A percentile compares a stretch with the other conserved stretches of the same genome.
These are phyloP conservation scores for Coemansia sp. DNA, from an alignment of 192 early-diverging fungal genomes.

Conservation along the genomic window DNA sequence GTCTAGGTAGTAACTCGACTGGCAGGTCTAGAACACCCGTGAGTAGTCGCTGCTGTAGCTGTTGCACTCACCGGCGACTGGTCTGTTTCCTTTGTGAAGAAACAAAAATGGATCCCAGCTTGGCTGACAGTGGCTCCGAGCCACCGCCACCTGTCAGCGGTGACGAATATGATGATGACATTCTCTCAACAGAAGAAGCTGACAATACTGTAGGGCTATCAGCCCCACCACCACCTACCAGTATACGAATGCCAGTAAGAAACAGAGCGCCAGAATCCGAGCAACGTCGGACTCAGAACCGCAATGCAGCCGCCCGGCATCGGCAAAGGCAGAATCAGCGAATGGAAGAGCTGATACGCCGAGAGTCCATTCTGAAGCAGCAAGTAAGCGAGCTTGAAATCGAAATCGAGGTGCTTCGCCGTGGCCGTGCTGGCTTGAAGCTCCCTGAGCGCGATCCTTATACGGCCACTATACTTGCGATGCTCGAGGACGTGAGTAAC, in stretches of 20 bases:
- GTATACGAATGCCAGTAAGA: background rate
- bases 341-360: slow-evolving; percentile 19
- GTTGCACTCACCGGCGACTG: background rate
- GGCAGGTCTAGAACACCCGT: background rate
- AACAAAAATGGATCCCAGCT: background rate
- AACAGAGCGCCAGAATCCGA: background rate
- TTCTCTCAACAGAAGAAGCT: background rate
- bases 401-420: slow-evolving; percentile 24
- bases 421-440: slow-evolving; percentile 17
- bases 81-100: background rate
- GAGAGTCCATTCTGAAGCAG: slow-evolving; percentile 43
- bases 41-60: background rate
- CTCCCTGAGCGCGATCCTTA: slow-evolving; percentile 26
- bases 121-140: background rate
- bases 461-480: slow-evolving; percentile 26
- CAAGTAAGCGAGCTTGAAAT: slow-evolving; percentile 35
- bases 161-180: background rate
- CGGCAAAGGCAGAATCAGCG: slow-evolving; percentile 41
- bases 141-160: background rate
- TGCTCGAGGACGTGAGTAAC: slow-evolving; percentile 19
- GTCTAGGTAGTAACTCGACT: background rate
- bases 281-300: slow-evolving; percentile 40
- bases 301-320: slow-evolving; percentile 52
- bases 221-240: background rate
- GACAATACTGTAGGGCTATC: background rate